Base-by-base conservation (phyloP, 2,329 filamentous ascomycete species). In the Fonsecaea erecta region DNA sequence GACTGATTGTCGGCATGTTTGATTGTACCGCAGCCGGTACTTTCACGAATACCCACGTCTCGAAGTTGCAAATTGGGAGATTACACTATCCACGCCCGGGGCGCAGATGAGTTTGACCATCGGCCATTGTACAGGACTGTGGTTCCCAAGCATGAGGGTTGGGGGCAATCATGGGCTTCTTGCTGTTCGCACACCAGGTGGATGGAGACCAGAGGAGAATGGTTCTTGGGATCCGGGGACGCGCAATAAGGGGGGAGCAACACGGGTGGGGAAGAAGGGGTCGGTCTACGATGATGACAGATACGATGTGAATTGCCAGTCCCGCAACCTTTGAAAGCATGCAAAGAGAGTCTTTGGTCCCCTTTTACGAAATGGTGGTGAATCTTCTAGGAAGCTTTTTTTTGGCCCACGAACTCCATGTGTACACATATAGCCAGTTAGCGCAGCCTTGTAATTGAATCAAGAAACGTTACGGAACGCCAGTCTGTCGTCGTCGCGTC, bases 11-110 rank as follows among this genome's bases (percentile, higher is more conserved):
- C 54, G 46, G 48, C n/a, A 40, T 43, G 24, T 35, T 46, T 55
- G 34, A 63, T 63, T 35, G 56, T 60, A 60, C 54, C 66, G 63
- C 63, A 68, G 66, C 66, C 63, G 66, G 60, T 62, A 55, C 28
- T 51, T 53, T 52, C 57, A 51, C 35, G 28, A 32, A 34, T 37
- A 51, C 57, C 43, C 18, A 30, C 32, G 48, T 30, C 30, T 60
- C 30, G 7, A 35, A 51, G 40, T 24, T 48, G 48, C 53, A 59
- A 18, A 60, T 57, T 43, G 24, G 28, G 57, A 61, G 52, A 53
- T 52, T 35, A 43, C 35, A 14, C 32, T 34, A 32, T 35, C 52
- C 30, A 34, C 60, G 64, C 60, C 64, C 51, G 59, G 53, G 51
- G 53, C 62, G 62, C 37, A 40, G 48, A 51, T 53, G 53, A 52